Percentiles rank a stretch among this genome's conserved stretches.
These are phyloP conservation scores for Haematococcus lacustris DNA, from an alignment of 139 green algal species.

Conservation along the genomic window DNA sequence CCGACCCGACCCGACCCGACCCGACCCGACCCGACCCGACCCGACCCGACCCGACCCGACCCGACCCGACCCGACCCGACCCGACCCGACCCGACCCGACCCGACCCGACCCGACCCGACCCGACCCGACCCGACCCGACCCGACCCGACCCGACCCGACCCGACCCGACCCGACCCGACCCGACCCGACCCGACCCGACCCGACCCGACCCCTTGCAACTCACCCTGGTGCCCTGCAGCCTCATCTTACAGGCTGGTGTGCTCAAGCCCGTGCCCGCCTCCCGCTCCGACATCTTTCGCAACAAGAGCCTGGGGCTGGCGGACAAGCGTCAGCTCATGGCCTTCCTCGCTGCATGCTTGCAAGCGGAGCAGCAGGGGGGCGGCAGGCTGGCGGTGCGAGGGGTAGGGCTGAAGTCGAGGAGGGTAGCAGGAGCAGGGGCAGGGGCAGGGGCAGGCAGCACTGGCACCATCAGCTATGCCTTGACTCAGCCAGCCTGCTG, in stretches of 20 bases:
- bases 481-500: not conserved
- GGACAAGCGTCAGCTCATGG: conserved; percentile 74
- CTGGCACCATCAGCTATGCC: not conserved
- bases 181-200: not conserved
- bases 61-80: too few relatives aligned
- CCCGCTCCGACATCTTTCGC: conserved; percentile 71
- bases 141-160: too few relatives aligned
- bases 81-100: too few relatives aligned
- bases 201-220: too few relatives aligned
- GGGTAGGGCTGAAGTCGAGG: not conserved
- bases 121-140: too few relatives aligned
- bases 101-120: too few relatives aligned
- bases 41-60: too few relatives aligned
- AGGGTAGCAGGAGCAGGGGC: not conserved
- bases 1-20: not conserved
- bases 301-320: conserved; percentile 46
- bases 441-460: too few relatives aligned
- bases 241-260: conserved; percentile 1
- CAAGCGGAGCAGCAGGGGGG: too few relatives aligned
- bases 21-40: too few relatives aligned
- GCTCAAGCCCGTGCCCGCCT: conserved; percentile 55
- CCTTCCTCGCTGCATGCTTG: conserved; percentile 52
- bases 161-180: too few relatives aligned
- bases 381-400: too few relatives aligned
- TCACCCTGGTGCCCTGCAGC: not conserved